These are phyloP conservation scores for Eutrema salsugineum DNA, from an alignment of 441 rosid species.

Conservation along the genomic window DNA sequence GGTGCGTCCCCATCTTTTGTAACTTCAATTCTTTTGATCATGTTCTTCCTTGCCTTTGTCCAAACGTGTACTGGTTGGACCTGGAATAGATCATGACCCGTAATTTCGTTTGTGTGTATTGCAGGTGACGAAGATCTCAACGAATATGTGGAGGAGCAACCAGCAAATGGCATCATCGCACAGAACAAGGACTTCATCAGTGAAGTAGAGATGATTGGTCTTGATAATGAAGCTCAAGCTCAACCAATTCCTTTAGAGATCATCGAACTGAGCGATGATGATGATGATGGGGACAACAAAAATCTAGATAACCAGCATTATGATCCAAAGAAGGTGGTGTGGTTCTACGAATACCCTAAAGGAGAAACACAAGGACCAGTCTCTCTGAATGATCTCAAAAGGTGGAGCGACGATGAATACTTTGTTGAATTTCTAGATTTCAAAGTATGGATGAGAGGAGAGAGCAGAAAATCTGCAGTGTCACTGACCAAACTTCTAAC, in stretches of 20 bases:
- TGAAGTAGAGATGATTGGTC: too few species aligned
- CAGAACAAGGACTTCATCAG: background rate
- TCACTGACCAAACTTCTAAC: constrained; percentile 37
- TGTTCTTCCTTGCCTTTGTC: background rate
- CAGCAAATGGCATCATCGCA: background rate
- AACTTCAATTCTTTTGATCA: background rate
- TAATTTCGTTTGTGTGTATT: background rate
- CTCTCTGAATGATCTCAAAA: constrained; percentile 42
- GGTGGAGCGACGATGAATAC: constrained; percentile 50
- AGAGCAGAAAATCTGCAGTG: constrained; percentile 37
- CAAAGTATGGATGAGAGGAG: constrained; percentile 68
- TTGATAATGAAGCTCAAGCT: too few species aligned
- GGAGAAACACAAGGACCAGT: constrained; percentile 64
- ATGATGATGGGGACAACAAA: background rate
- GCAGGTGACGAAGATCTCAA: constrained; percentile 2
- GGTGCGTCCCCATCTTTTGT: constrained; percentile 28
- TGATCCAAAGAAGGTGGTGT: constrained; percentile 32
- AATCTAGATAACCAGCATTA: background rate
- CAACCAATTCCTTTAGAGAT: too few species aligned
- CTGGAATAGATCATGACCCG: background rate
- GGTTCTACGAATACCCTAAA: constrained; percentile 62
- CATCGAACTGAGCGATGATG: too few species aligned
- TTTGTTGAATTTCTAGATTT: constrained; percentile 44
- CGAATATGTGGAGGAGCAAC: background rate
- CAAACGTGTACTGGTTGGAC: background rate